Evolutionary conservation across 139 green algal species (phyloP).

Genomic region (Picochlorum sp.): DNA sequence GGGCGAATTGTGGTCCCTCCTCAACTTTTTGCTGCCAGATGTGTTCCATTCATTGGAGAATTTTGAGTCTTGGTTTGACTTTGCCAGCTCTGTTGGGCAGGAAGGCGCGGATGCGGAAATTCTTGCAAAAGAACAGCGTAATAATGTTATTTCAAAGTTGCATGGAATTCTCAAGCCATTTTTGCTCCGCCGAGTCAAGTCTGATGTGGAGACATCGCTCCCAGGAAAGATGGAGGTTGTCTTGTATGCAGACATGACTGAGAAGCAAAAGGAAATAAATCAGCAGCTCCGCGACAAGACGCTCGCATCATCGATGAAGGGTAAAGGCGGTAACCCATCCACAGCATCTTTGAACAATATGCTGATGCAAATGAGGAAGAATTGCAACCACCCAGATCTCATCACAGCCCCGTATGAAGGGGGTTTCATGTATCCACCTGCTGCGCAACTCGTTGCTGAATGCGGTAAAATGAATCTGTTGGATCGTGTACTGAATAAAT

Average conservation of each 20-base stretch:
- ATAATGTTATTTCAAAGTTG: constrained; percentile 72
- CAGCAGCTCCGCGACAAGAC: constrained; percentile 63
- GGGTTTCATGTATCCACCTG: constrained; percentile 42
- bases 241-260: constrained; percentile 76
- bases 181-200: constrained; percentile 84
- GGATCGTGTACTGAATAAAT: constrained; percentile 67
- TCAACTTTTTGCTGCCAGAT: constrained; percentile 97
- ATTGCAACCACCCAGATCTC: constrained; percentile 98
- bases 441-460: constrained; percentile 67
- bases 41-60: constrained; percentile 73
- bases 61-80: constrained; percentile 93
- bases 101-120: constrained; percentile 40
- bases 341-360: constrained; percentile 84
- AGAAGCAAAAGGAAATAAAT: constrained; percentile 68
- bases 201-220: constrained; percentile 73
- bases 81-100: constrained; percentile 29
- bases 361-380: constrained; percentile 94
- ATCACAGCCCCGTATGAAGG: constrained; percentile 62
- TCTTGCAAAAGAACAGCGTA: constrained; percentile 66
- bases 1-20: constrained; percentile 90
- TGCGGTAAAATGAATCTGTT: constrained; percentile 94
- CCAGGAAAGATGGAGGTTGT: constrained; percentile 83
- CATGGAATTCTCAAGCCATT: constrained; percentile 88
- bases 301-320: constrained; percentile 38
- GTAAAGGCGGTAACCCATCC: background rate